Percentiles rank a stretch among this genome's conserved stretches.
Evolutionary conservation across 2,329 filamentous ascomycete genomes (phyloP).

Genomic region (Rhexocercosporidium sp.): DNA sequence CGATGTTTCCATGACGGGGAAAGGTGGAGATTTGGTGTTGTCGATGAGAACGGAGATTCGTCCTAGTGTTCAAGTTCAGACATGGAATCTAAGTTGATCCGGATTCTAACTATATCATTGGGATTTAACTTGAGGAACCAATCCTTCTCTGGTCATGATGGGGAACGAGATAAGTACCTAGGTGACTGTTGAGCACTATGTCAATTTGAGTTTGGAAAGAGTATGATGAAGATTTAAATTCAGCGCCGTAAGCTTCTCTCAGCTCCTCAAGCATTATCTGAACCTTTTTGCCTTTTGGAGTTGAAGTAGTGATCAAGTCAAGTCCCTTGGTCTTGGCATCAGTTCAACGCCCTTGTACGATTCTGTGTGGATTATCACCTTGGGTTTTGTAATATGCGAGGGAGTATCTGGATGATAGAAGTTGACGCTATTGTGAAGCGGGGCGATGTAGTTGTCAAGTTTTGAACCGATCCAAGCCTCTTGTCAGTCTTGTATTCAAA

Average conservation of each 20-base stretch:
- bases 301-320: slow-evolving; percentile 56
- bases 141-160: slow-evolving; percentile 42
- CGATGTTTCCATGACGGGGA: slow-evolving; percentile 57
- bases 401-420: slow-evolving; percentile 13
- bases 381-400: slow-evolving; percentile 23
- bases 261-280: slow-evolving; percentile 62
- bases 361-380: slow-evolving; percentile 13
- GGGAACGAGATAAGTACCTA: slow-evolving; percentile 22
- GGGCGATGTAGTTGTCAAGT: neutral
- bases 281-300: slow-evolving; percentile 57
- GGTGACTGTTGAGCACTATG: slow-evolving; percentile 15
- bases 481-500: neutral
- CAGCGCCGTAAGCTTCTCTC: slow-evolving; percentile 53
- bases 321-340: slow-evolving; percentile 46
- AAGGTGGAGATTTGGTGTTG: slow-evolving; percentile 53
- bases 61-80: slow-evolving; percentile 36
- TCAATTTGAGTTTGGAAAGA: neutral
- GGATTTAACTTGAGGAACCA: slow-evolving; percentile 56
- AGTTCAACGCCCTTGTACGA: neutral
- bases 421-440: neutral
- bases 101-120: slow-evolving; percentile 43
- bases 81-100: neutral
- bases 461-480: neutral
- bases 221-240: slow-evolving; percentile 51
- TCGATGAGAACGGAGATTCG: slow-evolving; percentile 57